phyloP scores from a whole-genome alignment of 2,329 filamentous ascomycete genomes.

The Neopestalotiopsis clavispora region DNA sequence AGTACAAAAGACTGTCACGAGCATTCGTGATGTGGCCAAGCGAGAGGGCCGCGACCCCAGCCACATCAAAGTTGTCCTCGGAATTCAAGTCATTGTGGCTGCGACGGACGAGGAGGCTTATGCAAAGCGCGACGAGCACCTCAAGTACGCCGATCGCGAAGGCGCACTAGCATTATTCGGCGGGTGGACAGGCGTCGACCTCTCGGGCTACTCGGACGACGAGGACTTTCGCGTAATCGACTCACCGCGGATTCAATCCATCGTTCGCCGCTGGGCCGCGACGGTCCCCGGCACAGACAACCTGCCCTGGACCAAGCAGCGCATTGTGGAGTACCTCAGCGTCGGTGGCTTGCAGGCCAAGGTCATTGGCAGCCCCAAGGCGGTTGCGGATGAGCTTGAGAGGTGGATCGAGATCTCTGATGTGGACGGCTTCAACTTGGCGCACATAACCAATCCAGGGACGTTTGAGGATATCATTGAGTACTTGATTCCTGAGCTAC shows the following conservation, averaged over 20 bases:
- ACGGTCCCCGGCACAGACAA: slow-evolving; percentile 53
- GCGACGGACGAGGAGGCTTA: slow-evolving; percentile 56
- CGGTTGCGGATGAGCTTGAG: slow-evolving; percentile 31
- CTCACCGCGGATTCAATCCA: slow-evolving; percentile 51
- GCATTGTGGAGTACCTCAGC: slow-evolving; percentile 43
- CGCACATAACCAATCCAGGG: slow-evolving; percentile 28
- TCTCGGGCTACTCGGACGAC: slow-evolving; percentile 60
- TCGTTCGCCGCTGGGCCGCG: slow-evolving; percentile 25
- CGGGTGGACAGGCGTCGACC: slow-evolving; percentile 64
- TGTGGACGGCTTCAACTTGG: slow-evolving; percentile 31
- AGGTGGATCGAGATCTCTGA: slow-evolving; percentile 28
- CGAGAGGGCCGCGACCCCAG: slow-evolving; percentile 57
- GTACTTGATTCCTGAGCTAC: slow-evolving; percentile 29
- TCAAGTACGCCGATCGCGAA: slow-evolving; percentile 55
- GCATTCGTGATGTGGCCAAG: slow-evolving; percentile 56
- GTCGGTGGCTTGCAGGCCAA: slow-evolving; percentile 38
- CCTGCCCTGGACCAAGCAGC: slow-evolving; percentile 45
- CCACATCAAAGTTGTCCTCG: slow-evolving; percentile 59
- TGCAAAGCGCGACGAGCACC: slow-evolving; percentile 53
- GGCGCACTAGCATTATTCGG: slow-evolving; percentile 60
- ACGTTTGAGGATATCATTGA: slow-evolving; percentile 31
- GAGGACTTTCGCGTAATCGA: slow-evolving; percentile 60
- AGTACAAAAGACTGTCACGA: slow-evolving; percentile 54
- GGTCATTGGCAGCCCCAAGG: slow-evolving; percentile 28
- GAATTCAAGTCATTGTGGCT: slow-evolving; percentile 52